Percentiles rank a stretch among this genome's conserved stretches.
Evolutionary conservation across 108 stramenopile genomes (phyloP).

Genomic region (Skeletonema costatum): DNA sequence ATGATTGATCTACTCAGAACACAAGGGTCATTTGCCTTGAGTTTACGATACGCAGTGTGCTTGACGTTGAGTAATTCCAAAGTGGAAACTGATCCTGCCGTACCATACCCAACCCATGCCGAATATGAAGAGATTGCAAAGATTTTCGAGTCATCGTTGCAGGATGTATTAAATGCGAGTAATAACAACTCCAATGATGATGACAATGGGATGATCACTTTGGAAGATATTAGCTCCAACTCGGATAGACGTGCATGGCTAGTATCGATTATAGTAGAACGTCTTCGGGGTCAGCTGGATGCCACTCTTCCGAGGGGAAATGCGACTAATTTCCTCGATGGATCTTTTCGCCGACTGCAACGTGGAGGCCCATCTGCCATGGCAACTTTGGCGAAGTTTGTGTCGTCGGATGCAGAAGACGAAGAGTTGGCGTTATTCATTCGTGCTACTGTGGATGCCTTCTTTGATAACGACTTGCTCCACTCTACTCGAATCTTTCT

Average conservation of each 20-base stretch:
- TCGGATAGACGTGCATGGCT: conserved; percentile 10
- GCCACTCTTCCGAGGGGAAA: neutral
- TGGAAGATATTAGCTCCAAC: conserved; percentile 13
- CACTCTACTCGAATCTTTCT: conserved; percentile 65
- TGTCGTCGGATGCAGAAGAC: conserved; percentile 29
- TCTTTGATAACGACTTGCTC: conserved; percentile 83
- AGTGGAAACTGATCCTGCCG: conserved; percentile 32
- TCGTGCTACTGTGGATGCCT: conserved; percentile 61
- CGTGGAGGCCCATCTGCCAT: conserved; percentile 10
- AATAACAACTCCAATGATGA: neutral
- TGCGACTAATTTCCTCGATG: neutral
- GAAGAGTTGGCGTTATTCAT: conserved; percentile 25
- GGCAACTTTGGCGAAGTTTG: conserved; percentile 24
- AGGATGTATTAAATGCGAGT: conserved; percentile 20
- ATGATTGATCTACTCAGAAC: conserved; percentile 69
- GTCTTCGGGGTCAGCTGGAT: conserved; percentile 11
- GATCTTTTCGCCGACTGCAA: neutral
- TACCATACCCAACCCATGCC: conserved; percentile 48
- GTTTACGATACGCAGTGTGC: conserved; percentile 68
- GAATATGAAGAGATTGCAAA: conserved; percentile 67
- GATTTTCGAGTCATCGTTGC: conserved; percentile 63
- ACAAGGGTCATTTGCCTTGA: conserved; percentile 75
- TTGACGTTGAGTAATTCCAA: conserved; percentile 35
- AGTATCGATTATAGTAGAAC: conserved; percentile 9
- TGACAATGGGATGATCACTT: neutral